phyloP scores from a whole-genome alignment of 805 yeast species.

The Barnettozyma wickerhamii region DNA sequence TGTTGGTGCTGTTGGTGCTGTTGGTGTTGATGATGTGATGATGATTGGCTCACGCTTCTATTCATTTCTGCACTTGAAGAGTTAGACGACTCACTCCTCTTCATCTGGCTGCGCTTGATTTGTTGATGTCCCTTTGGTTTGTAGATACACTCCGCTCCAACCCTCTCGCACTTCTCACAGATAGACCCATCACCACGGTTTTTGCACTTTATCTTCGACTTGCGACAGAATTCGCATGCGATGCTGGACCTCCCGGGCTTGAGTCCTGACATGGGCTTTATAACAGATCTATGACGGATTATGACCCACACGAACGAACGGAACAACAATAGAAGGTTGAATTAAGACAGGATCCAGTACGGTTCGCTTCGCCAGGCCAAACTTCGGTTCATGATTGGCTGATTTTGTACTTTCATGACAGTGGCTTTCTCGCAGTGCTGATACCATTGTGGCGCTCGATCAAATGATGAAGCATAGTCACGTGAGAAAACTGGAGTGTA shows the following conservation, averaged over 20 bases:
- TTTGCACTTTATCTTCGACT: conserved; percentile 11
- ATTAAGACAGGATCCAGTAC: too few species aligned
- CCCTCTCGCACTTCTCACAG: conserved; percentile 11
- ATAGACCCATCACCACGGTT: conserved; percentile 9
- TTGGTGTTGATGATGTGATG: background rate
- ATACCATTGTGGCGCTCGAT: background rate
- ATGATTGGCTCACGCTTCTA: background rate
- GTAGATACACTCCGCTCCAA: conserved; percentile 10
- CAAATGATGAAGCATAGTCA: background rate
- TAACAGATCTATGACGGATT: too few species aligned
- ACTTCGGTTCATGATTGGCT: too few species aligned
- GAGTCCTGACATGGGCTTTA: background rate
- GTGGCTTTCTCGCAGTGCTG: background rate
- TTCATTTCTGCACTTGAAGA: too few species aligned
- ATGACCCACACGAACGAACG: too few species aligned
- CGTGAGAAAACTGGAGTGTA: too few species aligned
- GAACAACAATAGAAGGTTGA: too few species aligned
- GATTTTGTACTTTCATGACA: background rate
- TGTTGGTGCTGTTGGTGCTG: too few species aligned
- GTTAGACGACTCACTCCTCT: background rate
- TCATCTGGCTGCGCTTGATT: conserved; percentile 1
- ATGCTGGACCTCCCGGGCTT: conserved; percentile 10
- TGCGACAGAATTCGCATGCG: conserved; percentile 14
- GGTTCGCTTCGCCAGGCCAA: conserved; percentile 1
- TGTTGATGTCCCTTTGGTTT: conserved; percentile 13